Evolutionary conservation across 2,329 filamentous ascomycete genomes (phyloP).

Genomic region (Cordyceps militaris): DNA sequence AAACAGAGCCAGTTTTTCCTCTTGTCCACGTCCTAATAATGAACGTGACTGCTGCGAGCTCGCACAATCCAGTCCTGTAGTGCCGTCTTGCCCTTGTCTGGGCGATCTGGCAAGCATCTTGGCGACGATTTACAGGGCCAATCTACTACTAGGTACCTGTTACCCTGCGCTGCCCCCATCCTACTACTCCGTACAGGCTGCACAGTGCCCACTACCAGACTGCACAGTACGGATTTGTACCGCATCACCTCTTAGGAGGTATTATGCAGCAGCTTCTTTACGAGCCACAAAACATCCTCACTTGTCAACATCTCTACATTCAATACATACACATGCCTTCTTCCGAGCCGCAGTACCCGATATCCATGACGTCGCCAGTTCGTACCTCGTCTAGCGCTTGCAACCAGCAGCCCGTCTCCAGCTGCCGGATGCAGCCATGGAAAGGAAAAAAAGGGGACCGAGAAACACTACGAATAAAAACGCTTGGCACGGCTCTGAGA

Average conservation of each 20-base stretch:
- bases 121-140: background rate
- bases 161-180: background rate
- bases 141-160: too few species aligned
- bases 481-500: background rate
- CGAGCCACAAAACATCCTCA: background rate
- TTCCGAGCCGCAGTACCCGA: background rate
- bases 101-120: background rate
- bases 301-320: background rate
- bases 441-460: background rate
- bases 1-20: too few species aligned
- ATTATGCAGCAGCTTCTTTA: background rate
- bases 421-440: background rate
- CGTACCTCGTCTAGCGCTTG: background rate
- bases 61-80: background rate
- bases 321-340: background rate
- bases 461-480: background rate
- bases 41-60: too few species aligned
- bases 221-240: background rate
- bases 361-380: background rate
- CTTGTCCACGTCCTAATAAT: too few species aligned
- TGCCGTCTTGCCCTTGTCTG: slow-evolving; percentile 2
- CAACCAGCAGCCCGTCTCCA: background rate
- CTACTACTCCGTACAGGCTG: background rate
- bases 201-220: background rate
- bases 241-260: background rate